Evolutionary conservation across 2,329 filamentous ascomycete genomes (phyloP).

Genomic region (Fusarium penzigii): DNA sequence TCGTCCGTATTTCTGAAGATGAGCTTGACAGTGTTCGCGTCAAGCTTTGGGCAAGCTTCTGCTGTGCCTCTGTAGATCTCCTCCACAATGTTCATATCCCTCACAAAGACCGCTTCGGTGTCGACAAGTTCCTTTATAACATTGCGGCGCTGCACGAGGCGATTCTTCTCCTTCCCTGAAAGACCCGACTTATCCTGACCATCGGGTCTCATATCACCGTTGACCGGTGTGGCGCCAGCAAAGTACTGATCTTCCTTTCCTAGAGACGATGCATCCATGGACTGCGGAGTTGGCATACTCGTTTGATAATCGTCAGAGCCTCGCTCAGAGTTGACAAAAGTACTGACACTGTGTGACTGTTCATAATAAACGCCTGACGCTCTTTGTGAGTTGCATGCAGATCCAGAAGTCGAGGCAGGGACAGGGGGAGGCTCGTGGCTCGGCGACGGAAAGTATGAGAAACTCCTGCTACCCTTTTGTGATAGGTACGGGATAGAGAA

Average conservation of each 20-base stretch:
- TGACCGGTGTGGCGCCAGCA: constrained; percentile 38
- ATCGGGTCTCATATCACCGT: constrained; percentile 38
- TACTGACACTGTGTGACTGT: constrained; percentile 40
- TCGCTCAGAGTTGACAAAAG: constrained; percentile 45
- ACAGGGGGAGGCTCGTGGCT: constrained; percentile 54
- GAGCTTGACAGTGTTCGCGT: constrained; percentile 79
- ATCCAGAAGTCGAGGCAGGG: constrained; percentile 40
- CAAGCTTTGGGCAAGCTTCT: constrained; percentile 76
- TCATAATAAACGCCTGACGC: constrained; percentile 43
- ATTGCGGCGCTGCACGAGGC: constrained; percentile 78
- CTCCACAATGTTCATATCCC: constrained; percentile 95
- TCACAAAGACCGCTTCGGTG: constrained; percentile 86
- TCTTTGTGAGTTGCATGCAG: constrained; percentile 44
- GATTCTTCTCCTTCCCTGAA: constrained; percentile 61
- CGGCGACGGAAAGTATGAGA: constrained; percentile 41
- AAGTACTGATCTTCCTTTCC: constrained; percentile 43
- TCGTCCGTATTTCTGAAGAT: constrained; percentile 94
- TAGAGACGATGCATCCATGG: constrained; percentile 48
- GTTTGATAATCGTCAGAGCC: constrained; percentile 48
- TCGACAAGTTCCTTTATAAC: constrained; percentile 91
- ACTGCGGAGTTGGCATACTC: constrained; percentile 46
- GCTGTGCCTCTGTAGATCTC: constrained; percentile 97
- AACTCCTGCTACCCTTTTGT: constrained; percentile 32
- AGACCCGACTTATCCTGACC: constrained; percentile 42
- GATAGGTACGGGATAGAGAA: constrained; percentile 51